Percentiles rank a stretch among this genome's conserved stretches.
These are phyloP conservation scores for Amanita phalloides DNA, from an alignment of 768 basidiomycete genomes.

Conservation along the genomic window DNA sequence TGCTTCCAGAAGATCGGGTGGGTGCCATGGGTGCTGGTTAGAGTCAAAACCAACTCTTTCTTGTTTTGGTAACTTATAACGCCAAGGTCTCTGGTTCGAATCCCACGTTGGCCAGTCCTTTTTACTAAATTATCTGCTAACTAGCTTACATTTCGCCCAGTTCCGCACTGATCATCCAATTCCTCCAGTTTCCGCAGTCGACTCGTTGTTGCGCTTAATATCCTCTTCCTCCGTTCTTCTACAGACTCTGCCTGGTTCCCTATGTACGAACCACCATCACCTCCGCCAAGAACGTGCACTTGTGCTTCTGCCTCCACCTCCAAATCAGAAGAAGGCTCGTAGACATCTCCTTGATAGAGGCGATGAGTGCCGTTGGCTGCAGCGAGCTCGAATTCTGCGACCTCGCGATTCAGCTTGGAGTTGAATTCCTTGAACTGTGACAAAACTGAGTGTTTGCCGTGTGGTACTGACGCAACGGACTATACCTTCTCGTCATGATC, in stretches of 20 bases:
- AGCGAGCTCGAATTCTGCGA: conserved; percentile 54
- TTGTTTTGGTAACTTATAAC: conserved; percentile 30
- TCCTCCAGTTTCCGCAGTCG: conserved; percentile 48
- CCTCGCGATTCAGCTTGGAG: conserved; percentile 63
- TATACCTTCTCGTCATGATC: conserved; percentile 63
- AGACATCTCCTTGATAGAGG: conserved; percentile 31
- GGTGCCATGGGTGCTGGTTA: not conserved
- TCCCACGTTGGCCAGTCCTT: conserved; percentile 51
- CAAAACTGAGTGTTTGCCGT: not conserved
- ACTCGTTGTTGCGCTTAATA: conserved; percentile 50
- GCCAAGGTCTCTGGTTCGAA: conserved; percentile 69
- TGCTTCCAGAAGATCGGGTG: not conserved
- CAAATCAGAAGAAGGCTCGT: conserved; percentile 43
- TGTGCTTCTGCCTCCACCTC: conserved; percentile 37
- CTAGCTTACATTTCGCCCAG: conserved; percentile 15
- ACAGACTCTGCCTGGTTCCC: conserved; percentile 28
- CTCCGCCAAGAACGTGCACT: conserved; percentile 45
- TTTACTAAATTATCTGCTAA: not conserved
- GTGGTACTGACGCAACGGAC: conserved; percentile 13
- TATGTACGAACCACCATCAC: conserved; percentile 1
- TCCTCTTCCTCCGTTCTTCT: conserved; percentile 45
- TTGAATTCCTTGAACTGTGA: conserved; percentile 66
- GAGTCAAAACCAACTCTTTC: not conserved
- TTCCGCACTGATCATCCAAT: conserved; percentile 63
- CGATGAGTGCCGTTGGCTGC: conserved; percentile 41